Conservation (phyloP, 257 asterid species). For the Fraxinus americana region DNA sequence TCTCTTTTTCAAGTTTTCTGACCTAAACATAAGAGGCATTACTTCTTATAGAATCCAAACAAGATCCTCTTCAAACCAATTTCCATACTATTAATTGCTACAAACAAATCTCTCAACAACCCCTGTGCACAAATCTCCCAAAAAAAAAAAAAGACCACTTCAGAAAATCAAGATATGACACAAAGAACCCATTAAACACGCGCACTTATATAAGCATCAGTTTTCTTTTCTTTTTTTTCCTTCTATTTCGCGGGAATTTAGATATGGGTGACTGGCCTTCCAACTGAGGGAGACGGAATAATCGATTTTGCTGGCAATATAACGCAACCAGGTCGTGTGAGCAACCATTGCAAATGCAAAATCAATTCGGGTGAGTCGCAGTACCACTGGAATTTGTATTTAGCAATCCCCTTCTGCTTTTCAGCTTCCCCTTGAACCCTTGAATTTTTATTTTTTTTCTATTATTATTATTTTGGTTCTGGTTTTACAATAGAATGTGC, state of each 20-base stretch:
- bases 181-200: too few species aligned
- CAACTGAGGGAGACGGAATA: conserved; percentile 52
- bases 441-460: background rate
- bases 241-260: too few species aligned
- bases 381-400: background rate
- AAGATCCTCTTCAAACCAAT: background rate
- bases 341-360: conserved; percentile 53
- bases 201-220: too few species aligned
- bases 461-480: background rate
- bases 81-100: background rate
- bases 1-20: background rate
- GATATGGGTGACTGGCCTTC: conserved; percentile 39
- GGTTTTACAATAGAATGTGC: background rate
- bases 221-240: too few species aligned
- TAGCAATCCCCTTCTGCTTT: background rate
- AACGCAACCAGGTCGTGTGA: conserved; percentile 63
- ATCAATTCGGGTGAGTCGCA: background rate
- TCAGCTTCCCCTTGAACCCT: conserved; percentile 32
- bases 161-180: background rate
- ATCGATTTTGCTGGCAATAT: conserved; percentile 47
- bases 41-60: background rate
- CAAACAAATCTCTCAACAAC: background rate
- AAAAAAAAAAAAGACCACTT: background rate
- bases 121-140: background rate
- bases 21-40: background rate